These are phyloP conservation scores for Oemleria cerasiformis DNA, from an alignment of 306 rosid genomes.

Conservation along the genomic window DNA sequence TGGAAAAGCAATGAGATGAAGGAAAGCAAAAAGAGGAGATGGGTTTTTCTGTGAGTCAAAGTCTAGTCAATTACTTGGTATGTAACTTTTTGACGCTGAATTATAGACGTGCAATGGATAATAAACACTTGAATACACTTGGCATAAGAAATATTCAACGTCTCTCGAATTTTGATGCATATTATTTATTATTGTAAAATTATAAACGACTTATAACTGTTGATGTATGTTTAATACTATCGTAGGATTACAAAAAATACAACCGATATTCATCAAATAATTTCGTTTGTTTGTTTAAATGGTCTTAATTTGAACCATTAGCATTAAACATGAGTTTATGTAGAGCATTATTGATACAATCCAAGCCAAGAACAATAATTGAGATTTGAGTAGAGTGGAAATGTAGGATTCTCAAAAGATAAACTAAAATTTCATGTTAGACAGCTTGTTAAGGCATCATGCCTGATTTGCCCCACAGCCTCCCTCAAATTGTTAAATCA, in stretches of 20 bases:
- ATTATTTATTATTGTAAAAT: too few species aligned
- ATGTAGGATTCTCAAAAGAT: background rate
- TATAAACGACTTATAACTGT: too few species aligned
- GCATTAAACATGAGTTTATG: background rate
- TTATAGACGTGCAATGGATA: too few species aligned
- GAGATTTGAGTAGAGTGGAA: background rate
- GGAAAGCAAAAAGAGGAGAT: background rate
- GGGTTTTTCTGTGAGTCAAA: background rate
- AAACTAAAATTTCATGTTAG: background rate
- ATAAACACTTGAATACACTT: too few species aligned
- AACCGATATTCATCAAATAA: too few species aligned
- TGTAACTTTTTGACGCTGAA: too few species aligned
- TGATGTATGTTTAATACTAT: too few species aligned
- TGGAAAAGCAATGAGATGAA: background rate
- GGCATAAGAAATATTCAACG: too few species aligned
- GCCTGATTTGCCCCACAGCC: background rate
- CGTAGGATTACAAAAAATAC: too few species aligned
- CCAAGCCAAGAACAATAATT: background rate
- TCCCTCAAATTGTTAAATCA: background rate
- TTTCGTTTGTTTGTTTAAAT: background rate
- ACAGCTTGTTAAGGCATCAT: conserved; percentile 1
- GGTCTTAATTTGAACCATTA: background rate
- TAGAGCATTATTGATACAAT: background rate
- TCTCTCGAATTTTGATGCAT: too few species aligned
- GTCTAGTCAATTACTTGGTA: background rate